Conservation (phyloP, 2,329 filamentous ascomycete species). For the Tolypocladium cylindrosporum region DNA sequence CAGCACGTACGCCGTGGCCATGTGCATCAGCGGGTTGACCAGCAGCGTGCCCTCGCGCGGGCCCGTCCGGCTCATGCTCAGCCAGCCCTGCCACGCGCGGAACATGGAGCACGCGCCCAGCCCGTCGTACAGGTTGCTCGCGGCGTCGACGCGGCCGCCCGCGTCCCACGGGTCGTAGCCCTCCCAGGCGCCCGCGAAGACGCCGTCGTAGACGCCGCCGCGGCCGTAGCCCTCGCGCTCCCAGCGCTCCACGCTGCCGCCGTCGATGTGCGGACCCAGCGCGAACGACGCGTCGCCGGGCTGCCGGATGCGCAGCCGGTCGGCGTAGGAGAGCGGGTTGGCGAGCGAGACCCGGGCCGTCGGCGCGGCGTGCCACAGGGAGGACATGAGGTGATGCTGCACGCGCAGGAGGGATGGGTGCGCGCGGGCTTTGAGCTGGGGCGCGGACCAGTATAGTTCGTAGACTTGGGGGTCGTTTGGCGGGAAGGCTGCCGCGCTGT, state of each 20-base stretch:
- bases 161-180: slow-evolving; percentile 75
- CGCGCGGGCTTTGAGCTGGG: slow-evolving; percentile 57
- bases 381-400: slow-evolving; percentile 51
- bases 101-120: slow-evolving; percentile 77
- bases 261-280: slow-evolving; percentile 64
- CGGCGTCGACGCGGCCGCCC: slow-evolving; percentile 54
- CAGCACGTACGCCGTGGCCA: slow-evolving; percentile 70
- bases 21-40: slow-evolving; percentile 67
- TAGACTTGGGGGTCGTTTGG: slow-evolving; percentile 58
- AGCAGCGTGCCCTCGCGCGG: slow-evolving; percentile 71
- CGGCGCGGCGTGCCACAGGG: slow-evolving; percentile 47
- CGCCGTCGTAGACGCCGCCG: slow-evolving; percentile 59
- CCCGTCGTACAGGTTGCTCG: slow-evolving; percentile 69
- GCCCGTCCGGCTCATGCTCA: slow-evolving; percentile 64
- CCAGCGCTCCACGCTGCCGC: slow-evolving; percentile 68
- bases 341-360: slow-evolving; percentile 35
- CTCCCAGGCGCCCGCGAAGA: slow-evolving; percentile 72
- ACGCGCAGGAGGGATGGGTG: slow-evolving; percentile 54
- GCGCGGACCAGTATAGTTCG: slow-evolving; percentile 65
- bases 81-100: slow-evolving; percentile 84
- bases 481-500: slow-evolving; percentile 45
- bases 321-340: slow-evolving; percentile 58
- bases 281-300: slow-evolving; percentile 63
- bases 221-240: slow-evolving; percentile 57
- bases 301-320: slow-evolving; percentile 60